Evolutionary conservation across 352 stramenopile genomes (phyloP), one percentile per base, ranked within the genome.

Genomic region (Phytophthora crassamura): DNA sequence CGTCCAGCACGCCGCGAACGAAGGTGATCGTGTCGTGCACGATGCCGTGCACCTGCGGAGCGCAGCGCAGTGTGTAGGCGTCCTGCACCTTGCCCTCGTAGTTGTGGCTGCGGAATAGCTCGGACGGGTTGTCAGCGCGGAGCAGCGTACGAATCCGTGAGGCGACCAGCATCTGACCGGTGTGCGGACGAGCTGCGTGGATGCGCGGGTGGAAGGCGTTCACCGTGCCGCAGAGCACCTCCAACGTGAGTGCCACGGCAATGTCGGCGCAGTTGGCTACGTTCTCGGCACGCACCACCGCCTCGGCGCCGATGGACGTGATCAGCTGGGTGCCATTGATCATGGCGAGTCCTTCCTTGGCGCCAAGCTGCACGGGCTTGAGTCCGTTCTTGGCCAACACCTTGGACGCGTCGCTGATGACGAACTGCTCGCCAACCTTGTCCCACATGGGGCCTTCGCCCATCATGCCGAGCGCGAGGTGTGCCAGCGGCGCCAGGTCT

Each of bases 321-420:
- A 97, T 97, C 50, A 97, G 64, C 65, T 97, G 90, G 14, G 90
- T 97, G 59, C 90, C 90, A 68, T 97, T 97, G 69, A 97, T 96
- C 81, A 97, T 94, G 16, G 90, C 90, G 34, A 97, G 80, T 35
- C 90, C 90, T 69, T 97, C 90, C 73, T 97, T 97, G 3, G 90
- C 88, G 11, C 84, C 78, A 28, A 97, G 81, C 43, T 92, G 68
- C 35, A 97, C 88, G 30, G 87, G 84, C 43, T 76, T 75, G 38
- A 95, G 69, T 20, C 78, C 74, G 59, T 94, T 72, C 67, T 88
- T 85, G 34, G 72, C 75, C n/a, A 97, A 75, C 50, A 97, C 84
- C 8, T 81, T 63, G 15, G 75, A 77, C 1, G 90, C 71, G 35
- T 93, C 77, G 12, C 60, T 67, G 22, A 88, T 72, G 46, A 89